phyloP scores from a whole-genome alignment of 2,329 filamentous ascomycete genomes.

The Pezicula radicicola region DNA sequence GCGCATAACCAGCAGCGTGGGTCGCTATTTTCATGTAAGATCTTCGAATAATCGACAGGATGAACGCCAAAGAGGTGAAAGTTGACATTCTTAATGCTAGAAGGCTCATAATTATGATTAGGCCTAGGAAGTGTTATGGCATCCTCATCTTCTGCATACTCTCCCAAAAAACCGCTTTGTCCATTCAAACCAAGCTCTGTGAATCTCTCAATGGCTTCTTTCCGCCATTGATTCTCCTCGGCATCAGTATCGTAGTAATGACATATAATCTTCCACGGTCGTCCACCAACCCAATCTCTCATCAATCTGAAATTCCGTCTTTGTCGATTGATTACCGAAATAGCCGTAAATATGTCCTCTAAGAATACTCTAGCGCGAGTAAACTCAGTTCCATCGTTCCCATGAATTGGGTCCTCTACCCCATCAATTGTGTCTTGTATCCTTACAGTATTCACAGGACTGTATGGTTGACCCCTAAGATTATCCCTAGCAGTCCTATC shows the following conservation, averaged over 20 bases:
- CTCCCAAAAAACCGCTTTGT: background rate
- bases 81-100: background rate
- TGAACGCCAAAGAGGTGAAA: conserved; percentile 2
- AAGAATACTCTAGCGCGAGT: background rate
- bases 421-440: background rate
- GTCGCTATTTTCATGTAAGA: background rate
- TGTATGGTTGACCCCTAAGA: background rate
- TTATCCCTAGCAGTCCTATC: background rate
- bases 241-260: conserved; percentile 7
- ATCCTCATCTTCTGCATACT: background rate
- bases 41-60: conserved; percentile 2
- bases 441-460: background rate
- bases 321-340: conserved; percentile 10
- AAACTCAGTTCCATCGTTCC: background rate
- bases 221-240: conserved; percentile 1
- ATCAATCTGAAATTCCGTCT: conserved; percentile 11
- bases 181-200: background rate
- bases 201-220: conserved; percentile 1
- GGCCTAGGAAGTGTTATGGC: no score
- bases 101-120: background rate
- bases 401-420: background rate
- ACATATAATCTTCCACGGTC: conserved; percentile 8
- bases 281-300: conserved; percentile 10
- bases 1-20: no score
- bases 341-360: conserved; percentile 1